Evolutionary conservation across 176 grass and related monocot genomes (phyloP).

Genomic region (Oryza glumipatula): DNA sequence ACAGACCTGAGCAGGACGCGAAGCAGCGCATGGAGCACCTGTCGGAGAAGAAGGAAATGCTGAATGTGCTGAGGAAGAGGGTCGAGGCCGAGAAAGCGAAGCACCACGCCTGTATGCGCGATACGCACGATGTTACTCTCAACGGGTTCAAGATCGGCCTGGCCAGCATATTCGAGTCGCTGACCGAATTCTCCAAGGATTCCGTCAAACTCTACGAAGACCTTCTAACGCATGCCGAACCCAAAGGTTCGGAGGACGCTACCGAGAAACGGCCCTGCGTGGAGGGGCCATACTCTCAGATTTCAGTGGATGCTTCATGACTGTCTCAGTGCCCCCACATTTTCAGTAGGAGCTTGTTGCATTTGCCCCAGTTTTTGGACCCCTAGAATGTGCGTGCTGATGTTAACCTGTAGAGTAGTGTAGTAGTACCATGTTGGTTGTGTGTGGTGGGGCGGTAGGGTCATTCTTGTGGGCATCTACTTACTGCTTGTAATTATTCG

Average conservation of each 20-base stretch:
- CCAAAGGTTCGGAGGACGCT: slow-evolving; percentile 46
- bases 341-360: slow-evolving; percentile 44
- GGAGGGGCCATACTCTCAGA: slow-evolving; percentile 34
- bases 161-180: slow-evolving; percentile 76
- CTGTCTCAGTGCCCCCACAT: neutral
- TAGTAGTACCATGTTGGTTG: slow-evolving; percentile 22
- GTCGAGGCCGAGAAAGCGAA: slow-evolving; percentile 75
- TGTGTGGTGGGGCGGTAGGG: slow-evolving; percentile 23
- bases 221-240: slow-evolving; percentile 42
- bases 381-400: slow-evolving; percentile 52
- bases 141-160: slow-evolving; percentile 95
- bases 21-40: slow-evolving; percentile 76
- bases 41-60: slow-evolving; percentile 68
- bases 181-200: slow-evolving; percentile 76
- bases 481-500: slow-evolving; percentile 83
- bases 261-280: slow-evolving; percentile 40
- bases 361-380: slow-evolving; percentile 66
- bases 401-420: slow-evolving; percentile 46
- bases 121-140: slow-evolving; percentile 83
- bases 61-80: slow-evolving; percentile 61
- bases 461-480: slow-evolving; percentile 65
- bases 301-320: slow-evolving; percentile 41
- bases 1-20: slow-evolving; percentile 63
- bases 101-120: slow-evolving; percentile 73
- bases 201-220: slow-evolving; percentile 66